Percentiles rank a stretch among this genome's conserved stretches.
Evolutionary conservation across 257 asterid genomes (phyloP).

Genomic region (Fraxinus anomala): DNA sequence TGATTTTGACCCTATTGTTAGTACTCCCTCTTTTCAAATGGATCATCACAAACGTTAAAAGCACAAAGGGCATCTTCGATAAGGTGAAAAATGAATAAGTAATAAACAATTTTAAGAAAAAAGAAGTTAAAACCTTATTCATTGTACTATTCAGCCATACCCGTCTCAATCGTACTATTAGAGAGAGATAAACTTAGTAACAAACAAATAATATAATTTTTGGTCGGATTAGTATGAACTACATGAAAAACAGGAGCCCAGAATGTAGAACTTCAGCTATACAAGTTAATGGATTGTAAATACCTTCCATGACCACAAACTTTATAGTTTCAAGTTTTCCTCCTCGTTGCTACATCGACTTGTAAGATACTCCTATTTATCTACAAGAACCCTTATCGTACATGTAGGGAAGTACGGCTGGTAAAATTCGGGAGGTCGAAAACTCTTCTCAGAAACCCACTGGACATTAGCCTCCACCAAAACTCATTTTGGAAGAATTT

Average conservation of each 20-base stretch:
- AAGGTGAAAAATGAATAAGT: too few relatives aligned
- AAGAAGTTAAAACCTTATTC: too few relatives aligned
- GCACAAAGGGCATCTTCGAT: too few relatives aligned
- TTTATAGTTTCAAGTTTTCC: not conserved
- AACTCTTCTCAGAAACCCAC: not conserved
- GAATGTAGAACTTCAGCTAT: not conserved
- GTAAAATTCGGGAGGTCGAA: not conserved
- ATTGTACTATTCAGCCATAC: not conserved
- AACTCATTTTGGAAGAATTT: conserved; percentile 16
- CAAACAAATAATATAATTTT: not conserved
- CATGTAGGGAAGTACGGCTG: not conserved
- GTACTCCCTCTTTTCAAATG: too few relatives aligned
- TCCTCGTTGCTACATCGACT: not conserved
- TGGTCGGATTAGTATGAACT: not conserved
- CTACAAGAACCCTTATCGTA: not conserved
- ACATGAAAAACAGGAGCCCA: not conserved
- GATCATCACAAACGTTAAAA: too few relatives aligned
- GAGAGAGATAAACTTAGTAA: not conserved
- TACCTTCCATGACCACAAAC: not conserved
- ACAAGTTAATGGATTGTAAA: not conserved
- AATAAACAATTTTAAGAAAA: too few relatives aligned
- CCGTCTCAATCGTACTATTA: not conserved
- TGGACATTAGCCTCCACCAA: conserved; percentile 16
- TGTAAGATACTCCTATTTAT: not conserved
- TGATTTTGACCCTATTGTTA: too few relatives aligned